Conservation (phyloP, 257 asterid species). For the Solanum chmielewskii region DNA sequence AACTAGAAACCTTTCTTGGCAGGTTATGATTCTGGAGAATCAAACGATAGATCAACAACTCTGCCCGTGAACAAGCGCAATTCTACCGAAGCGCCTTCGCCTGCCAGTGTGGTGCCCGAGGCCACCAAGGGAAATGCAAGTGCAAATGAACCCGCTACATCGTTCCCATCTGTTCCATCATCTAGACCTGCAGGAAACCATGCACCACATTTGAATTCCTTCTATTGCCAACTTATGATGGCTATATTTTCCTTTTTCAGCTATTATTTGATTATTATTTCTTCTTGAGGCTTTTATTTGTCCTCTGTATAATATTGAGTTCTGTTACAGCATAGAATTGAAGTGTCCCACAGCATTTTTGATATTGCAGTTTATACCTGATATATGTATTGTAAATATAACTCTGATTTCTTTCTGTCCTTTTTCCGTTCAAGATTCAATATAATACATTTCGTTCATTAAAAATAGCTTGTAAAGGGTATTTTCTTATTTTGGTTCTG, state of each 20-base stretch:
- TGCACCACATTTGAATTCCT: conserved; percentile 23
- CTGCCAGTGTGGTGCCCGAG: conserved; percentile 51
- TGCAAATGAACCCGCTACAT: conserved; percentile 9
- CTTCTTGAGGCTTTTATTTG: conserved; percentile 12
- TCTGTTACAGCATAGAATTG: not conserved
- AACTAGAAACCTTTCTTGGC: not conserved
- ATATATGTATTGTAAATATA: not conserved
- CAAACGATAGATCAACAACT: conserved; percentile 28
- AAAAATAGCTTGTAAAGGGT: not conserved
- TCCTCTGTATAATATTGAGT: not conserved
- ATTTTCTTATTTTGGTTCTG: not conserved
- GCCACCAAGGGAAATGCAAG: conserved; percentile 37
- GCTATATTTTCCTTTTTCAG: conserved; percentile 21
- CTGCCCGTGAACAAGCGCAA: conserved; percentile 35
- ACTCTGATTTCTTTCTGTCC: not conserved
- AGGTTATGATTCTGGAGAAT: conserved; percentile 24
- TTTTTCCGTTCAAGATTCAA: not conserved
- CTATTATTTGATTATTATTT: conserved; percentile 39
- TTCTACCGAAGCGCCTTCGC: conserved; percentile 49
- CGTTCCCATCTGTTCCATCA: conserved; percentile 19
- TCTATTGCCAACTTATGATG: conserved; percentile 14
- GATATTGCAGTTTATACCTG: not conserved
- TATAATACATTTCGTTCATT: not conserved
- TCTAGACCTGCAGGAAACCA: conserved; percentile 21
- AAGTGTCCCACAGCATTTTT: not conserved